Evolutionary conservation across 192 early-diverging fungal genomes (phyloP).

Genomic region (Backusella sp.): DNA sequence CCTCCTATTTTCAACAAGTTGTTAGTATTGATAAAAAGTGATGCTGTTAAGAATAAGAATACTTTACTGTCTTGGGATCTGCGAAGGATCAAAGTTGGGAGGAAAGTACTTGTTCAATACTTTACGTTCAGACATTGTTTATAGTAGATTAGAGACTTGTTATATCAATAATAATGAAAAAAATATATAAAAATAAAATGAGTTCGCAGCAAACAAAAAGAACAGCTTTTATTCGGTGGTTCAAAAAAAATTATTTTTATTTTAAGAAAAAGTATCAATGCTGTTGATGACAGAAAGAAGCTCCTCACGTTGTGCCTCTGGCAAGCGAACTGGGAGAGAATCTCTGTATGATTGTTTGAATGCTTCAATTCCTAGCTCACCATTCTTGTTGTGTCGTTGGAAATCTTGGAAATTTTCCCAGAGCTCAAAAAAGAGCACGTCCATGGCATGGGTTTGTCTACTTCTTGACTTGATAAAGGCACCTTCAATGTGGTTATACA

Average conservation of each 20-base stretch:
- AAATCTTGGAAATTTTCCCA: neutral
- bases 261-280: neutral
- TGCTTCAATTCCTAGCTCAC: neutral
- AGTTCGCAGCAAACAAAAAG: no score
- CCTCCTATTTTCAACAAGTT: slow-evolving; percentile 47
- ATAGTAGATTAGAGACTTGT: no score
- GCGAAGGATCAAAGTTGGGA: slow-evolving; percentile 96
- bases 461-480: neutral
- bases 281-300: neutral
- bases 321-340: neutral
- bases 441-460: neutral
- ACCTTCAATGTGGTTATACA: neutral
- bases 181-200: neutral
- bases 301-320: neutral
- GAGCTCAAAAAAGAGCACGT: neutral
- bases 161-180: neutral
- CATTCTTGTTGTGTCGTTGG: neutral
- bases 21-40: neutral
- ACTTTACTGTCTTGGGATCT: slow-evolving; percentile 46
- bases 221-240: no score
- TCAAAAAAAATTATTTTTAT: no score
- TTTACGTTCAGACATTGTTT: slow-evolving; percentile 85
- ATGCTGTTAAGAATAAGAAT: neutral
- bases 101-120: slow-evolving; percentile 97
- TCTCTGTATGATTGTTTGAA: neutral